Evolutionary conservation across 306 rosid genomes (phyloP).

Genomic region (Astragalus membranaceus): DNA sequence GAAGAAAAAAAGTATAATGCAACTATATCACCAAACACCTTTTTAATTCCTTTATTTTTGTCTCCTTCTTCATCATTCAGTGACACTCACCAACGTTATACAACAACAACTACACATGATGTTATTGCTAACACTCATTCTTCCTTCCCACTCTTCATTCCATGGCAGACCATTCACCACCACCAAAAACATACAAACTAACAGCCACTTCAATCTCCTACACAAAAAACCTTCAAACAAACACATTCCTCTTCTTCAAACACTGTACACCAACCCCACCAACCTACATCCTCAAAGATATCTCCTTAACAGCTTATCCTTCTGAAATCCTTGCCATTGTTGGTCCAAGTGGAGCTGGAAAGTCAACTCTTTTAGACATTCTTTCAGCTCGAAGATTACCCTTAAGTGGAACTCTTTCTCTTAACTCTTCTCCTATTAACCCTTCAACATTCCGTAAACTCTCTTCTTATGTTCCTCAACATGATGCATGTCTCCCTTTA

Average conservation of each 20-base stretch:
- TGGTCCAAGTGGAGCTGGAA: constrained; percentile 96
- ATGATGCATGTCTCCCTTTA: constrained; percentile 71
- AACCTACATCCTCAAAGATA: constrained; percentile 55
- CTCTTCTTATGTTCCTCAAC: constrained; percentile 89
- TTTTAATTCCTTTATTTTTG: not conserved
- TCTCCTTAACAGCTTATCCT: constrained; percentile 64
- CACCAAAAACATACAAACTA: constrained; percentile 45
- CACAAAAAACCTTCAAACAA: constrained; percentile 38
- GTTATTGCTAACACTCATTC: not conserved
- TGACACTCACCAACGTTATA: not conserved
- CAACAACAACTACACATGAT: not conserved
- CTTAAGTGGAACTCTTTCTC: constrained; percentile 48
- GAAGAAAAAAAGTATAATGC: not conserved
- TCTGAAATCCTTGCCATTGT: constrained; percentile 79
- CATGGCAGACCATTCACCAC: constrained; percentile 42
- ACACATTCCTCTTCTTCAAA: constrained; percentile 44
- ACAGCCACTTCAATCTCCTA: constrained; percentile 72
- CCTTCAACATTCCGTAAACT: constrained; percentile 77
- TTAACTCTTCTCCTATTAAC: constrained; percentile 64
- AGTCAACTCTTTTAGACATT: constrained; percentile 88
- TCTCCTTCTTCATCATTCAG: not conserved
- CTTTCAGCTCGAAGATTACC: constrained; percentile 68
- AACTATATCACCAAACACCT: not conserved
- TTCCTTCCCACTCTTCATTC: not conserved
- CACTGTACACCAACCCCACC: constrained; percentile 47